Evolutionary conservation across 2,329 filamentous ascomycete species (phyloP).

Genomic region (Aspergillus ochraceoroseus): DNA sequence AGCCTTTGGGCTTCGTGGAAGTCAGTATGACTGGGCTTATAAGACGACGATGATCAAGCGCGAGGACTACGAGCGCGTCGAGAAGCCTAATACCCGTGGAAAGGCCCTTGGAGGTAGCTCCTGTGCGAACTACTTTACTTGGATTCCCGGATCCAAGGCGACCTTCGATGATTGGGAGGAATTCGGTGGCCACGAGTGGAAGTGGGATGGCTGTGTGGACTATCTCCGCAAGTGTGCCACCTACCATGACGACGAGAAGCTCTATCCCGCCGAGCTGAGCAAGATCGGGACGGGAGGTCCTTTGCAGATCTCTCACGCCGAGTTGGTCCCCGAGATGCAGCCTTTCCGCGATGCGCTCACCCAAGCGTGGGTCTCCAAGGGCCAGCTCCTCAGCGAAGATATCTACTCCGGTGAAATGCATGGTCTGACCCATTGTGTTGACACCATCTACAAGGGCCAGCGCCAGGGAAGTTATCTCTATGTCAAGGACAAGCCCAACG

Average conservation of each 20-base stretch:
- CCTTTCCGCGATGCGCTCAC: constrained; percentile 46
- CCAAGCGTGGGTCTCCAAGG: constrained; percentile 52
- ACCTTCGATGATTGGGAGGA: constrained; percentile 53
- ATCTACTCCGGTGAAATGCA: constrained; percentile 54
- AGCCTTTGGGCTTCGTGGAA: constrained; percentile 54
- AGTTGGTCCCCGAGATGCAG: constrained; percentile 51
- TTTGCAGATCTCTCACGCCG: constrained; percentile 52
- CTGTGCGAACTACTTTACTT: constrained; percentile 60
- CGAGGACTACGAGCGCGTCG: constrained; percentile 55
- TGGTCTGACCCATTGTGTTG: constrained; percentile 52
- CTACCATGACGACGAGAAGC: constrained; percentile 52
- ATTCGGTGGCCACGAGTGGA: constrained; percentile 51
- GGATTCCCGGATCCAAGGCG: constrained; percentile 54
- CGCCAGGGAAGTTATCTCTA: constrained; percentile 52
- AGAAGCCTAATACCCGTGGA: constrained; percentile 60
- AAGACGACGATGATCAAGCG: constrained; percentile 57
- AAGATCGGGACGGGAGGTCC: constrained; percentile 53
- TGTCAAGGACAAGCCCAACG: constrained; percentile 52
- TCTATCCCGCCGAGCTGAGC: constrained; percentile 46
- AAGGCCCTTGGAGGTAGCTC: constrained; percentile 57
- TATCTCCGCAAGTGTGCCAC: constrained; percentile 56
- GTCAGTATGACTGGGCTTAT: constrained; percentile 58
- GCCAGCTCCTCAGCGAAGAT: constrained; percentile 50
- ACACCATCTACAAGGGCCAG: constrained; percentile 55
- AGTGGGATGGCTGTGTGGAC: constrained; percentile 48